Conservation (phyloP, 2,329 filamentous ascomycete genomes). For the Thielaviopsis euricoi region DNA sequence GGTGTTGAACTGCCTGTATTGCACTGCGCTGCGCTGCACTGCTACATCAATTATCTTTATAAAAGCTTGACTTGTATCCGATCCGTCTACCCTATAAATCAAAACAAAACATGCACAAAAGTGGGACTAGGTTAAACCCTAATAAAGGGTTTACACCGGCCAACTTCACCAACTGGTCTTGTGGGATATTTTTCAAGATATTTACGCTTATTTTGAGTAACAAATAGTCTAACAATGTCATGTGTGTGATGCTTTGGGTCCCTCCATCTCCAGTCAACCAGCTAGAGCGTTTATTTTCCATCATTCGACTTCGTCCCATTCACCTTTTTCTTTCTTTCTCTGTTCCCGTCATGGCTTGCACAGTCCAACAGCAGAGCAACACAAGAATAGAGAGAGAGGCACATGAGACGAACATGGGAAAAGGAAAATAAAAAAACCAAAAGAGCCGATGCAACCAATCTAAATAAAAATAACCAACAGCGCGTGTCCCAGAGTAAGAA, state of each 20-base stretch:
- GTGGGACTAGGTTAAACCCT: too few relatives aligned
- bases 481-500: neutral
- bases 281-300: constrained; percentile 1
- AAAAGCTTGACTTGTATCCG: too few relatives aligned
- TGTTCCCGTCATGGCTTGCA: too few relatives aligned
- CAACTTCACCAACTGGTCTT: neutral
- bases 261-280: constrained; percentile 2
- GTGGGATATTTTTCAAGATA: neutral
- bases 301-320: neutral
- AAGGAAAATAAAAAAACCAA: too few relatives aligned
- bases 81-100: too few relatives aligned
- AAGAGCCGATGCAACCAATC: neutral
- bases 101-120: too few relatives aligned
- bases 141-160: too few relatives aligned
- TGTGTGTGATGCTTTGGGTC: neutral
- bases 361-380: neutral
- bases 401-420: neutral
- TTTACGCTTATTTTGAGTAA: neutral
- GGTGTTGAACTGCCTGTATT: too few relatives aligned
- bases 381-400: too few relatives aligned
- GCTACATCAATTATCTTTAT: too few relatives aligned
- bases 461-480: neutral
- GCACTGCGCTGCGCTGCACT: too few relatives aligned
- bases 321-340: neutral
- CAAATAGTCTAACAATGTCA: constrained; percentile 2